A percentile compares a stretch with the other conserved stretches of the same genome.
These are phyloP conservation scores for Aschersonia sp. DNA, from an alignment of 2,329 filamentous ascomycete genomes.

Conservation along the genomic window DNA sequence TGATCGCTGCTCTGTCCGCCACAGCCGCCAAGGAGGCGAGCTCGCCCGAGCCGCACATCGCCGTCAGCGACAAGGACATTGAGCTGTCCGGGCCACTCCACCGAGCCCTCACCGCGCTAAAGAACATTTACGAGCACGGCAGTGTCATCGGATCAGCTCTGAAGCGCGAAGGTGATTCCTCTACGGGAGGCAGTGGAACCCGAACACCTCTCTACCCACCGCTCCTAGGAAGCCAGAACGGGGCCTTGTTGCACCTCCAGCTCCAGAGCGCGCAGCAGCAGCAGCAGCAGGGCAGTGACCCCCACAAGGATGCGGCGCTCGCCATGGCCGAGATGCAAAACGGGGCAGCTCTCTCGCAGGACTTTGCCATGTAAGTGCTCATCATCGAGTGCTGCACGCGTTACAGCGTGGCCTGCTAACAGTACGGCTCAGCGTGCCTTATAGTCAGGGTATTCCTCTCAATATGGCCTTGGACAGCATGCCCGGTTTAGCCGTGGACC, in stretches of 20 bases:
- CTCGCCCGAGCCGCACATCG: constrained; percentile 37
- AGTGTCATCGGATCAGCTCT: constrained; percentile 35
- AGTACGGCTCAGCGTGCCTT: constrained; percentile 16
- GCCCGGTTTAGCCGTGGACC: constrained; percentile 36
- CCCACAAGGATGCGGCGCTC: constrained; percentile 46
- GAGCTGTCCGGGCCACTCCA: constrained; percentile 47
- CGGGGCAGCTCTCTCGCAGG: constrained; percentile 27
- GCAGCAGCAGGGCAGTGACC: constrained; percentile 22
- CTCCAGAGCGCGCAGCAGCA: constrained; percentile 10
- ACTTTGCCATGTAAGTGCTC: constrained; percentile 25
- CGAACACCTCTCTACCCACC: constrained; percentile 23
- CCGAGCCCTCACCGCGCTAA: constrained; percentile 44
- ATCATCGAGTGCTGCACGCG: background rate
- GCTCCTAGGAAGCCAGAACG: constrained; percentile 8
- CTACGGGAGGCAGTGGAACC: constrained; percentile 27
- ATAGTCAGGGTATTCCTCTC: constrained; percentile 20
- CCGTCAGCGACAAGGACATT: constrained; percentile 43
- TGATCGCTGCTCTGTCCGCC: constrained; percentile 48
- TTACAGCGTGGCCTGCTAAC: no score
- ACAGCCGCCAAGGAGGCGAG: constrained; percentile 47
- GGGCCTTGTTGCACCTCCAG: constrained; percentile 10
- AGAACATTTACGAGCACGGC: constrained; percentile 53
- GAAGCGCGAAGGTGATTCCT: constrained; percentile 33
- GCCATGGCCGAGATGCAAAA: constrained; percentile 54
- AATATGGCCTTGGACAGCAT: constrained; percentile 28